phyloP scores from a whole-genome alignment of 2,329 filamentous ascomycete species.

The Thermoascus crustaceus region DNA sequence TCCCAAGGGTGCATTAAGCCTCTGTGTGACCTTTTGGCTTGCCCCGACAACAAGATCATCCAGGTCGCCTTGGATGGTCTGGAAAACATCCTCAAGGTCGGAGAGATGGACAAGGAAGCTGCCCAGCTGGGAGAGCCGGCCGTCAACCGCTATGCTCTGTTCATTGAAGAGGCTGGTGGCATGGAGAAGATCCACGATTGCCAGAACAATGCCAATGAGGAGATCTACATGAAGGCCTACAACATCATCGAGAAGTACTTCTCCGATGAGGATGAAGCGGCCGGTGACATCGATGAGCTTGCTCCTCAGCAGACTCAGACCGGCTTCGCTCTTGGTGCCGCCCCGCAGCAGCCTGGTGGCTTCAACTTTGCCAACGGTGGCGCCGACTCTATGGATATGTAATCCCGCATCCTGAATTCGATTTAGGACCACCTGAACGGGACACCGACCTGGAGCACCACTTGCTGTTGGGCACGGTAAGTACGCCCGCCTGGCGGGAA shows the following conservation, averaged over 20 bases:
- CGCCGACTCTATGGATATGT: conserved; percentile 71
- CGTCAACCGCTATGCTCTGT: conserved; percentile 94
- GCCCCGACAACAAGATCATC: conserved; percentile 99
- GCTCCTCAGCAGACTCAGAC: conserved; percentile 61
- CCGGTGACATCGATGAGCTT: conserved; percentile 70
- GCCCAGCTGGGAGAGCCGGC: conserved; percentile 39
- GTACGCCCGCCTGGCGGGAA: background rate
- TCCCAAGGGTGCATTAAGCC: conserved; percentile 93
- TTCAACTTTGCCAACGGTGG: conserved; percentile 85
- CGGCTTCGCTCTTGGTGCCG: conserved; percentile 62
- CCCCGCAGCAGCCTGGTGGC: conserved; percentile 61
- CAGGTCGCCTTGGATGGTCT: conserved; percentile 95
- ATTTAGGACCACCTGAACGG: conserved; percentile 3
- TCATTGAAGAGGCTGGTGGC: conserved; percentile 95
- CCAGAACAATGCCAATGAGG: conserved; percentile 99
- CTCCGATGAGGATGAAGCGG: conserved; percentile 87
- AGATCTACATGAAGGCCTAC: conserved; percentile 99
- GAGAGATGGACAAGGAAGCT: conserved; percentile 94
- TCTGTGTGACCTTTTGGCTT: conserved; percentile 85
- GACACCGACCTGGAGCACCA: background rate
- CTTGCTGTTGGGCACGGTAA: background rate
- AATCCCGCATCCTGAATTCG: conserved; percentile 31
- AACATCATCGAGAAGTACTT: conserved; percentile 99
- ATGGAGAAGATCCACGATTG: conserved; percentile 99
- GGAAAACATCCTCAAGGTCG: conserved; percentile 99